Evolutionary conservation across 2,329 filamentous ascomycete genomes (phyloP).

Genomic region (Beauveria scarabaeidicola): DNA sequence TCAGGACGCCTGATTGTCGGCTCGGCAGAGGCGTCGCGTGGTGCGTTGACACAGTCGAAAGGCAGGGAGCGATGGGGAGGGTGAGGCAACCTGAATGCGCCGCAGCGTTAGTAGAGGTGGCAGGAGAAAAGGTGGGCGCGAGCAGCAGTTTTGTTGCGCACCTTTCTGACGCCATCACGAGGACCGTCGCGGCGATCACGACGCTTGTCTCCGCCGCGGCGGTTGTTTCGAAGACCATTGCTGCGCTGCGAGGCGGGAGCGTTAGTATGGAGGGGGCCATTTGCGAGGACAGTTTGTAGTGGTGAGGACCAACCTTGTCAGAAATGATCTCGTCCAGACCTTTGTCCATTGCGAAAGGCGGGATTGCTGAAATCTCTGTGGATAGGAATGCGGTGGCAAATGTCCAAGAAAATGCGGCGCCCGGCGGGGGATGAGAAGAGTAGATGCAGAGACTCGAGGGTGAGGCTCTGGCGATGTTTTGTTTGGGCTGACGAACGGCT

Average conservation of each 20-base stretch:
- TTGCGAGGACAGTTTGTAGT: constrained; percentile 10
- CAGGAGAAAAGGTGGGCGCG: not conserved
- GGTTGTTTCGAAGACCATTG: constrained; percentile 26
- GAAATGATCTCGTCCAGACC: constrained; percentile 50
- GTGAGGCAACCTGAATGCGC: constrained; percentile 25
- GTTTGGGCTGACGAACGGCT: constrained; percentile 4
- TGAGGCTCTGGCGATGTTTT: constrained; percentile 9
- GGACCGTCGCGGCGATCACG: constrained; percentile 44
- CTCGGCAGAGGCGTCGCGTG: constrained; percentile 17
- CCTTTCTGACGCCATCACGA: constrained; percentile 88
- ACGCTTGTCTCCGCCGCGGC: constrained; percentile 27
- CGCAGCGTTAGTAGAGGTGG: constrained; percentile 3
- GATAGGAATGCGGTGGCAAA: not conserved
- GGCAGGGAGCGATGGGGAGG: constrained; percentile 21
- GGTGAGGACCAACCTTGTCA: constrained; percentile 31
- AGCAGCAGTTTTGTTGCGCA: constrained; percentile 27
- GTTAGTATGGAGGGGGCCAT: constrained; percentile 15
- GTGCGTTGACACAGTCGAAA: constrained; percentile 22
- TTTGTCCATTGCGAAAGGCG: constrained; percentile 37
- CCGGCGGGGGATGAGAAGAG: not conserved
- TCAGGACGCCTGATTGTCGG: not conserved
- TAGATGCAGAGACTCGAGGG: not conserved
- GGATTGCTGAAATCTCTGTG: not conserved
- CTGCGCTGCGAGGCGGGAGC: constrained; percentile 18
- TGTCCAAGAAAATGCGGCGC: not conserved